Base-by-base conservation (phyloP, 2,329 filamentous ascomycete genomes). In the Curvularia sp. region DNA sequence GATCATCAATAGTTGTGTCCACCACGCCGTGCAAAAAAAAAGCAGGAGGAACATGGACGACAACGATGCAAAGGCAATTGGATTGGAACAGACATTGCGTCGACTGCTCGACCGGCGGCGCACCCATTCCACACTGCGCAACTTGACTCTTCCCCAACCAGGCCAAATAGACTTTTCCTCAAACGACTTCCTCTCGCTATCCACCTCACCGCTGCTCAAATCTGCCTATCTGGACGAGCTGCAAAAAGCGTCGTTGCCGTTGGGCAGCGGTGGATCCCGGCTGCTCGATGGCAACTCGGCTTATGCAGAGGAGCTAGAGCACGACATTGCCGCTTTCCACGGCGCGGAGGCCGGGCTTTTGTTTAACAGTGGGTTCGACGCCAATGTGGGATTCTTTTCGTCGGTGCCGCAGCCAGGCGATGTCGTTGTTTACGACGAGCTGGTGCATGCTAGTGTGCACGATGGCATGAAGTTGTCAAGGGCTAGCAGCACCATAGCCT, bases 401-500 rank as follows among this genome's bases (percentile, higher is more conserved):
- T 79, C 76, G 49, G 67, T 83, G n/a, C 81, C 81, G 18, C 81
- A 83, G 59, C 66, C 66, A 1, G 79, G 77, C 5, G 81, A 83
- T 64, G 61, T 71, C 1, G 81, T 95, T 22, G 72, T 95, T 0
- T 89, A 94, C 66, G 91, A 0, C 68, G 89, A 89, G 71, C 80
- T 89, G 31, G 87, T 94, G 13, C 91, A 95, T 68, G 91, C 91
- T 0, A 93, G 89, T 65, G 86, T 88, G 1, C 90, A 92, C 58
- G 90, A 93, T 71, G 91, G 67, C 0, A 91, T 93, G 88, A 82
- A 83, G 18, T 67, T 88, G 20, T 88, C 86, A 6, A 82, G 88
- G 1, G 88, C 86, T 0, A 75, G 67, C 0, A 74, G 67, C 35
- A 79, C 64, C 13, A 49, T 85, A 0, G 56, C 82, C 0, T 91